Base-by-base conservation (phyloP, 75 land plant genomes). In the Larix kaempferi region DNA sequence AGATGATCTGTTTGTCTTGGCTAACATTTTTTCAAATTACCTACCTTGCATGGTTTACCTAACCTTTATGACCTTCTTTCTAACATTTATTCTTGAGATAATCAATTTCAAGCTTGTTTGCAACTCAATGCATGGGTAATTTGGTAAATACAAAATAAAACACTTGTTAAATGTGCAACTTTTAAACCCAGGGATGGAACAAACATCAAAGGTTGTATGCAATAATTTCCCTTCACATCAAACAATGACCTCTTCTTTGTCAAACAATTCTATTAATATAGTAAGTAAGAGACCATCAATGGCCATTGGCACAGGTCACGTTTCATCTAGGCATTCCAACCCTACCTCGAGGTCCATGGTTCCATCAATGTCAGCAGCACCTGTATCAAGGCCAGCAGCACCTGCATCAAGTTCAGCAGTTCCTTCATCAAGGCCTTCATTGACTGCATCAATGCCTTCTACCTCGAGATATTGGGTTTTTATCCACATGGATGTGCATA, bases 331-430 rank as follows among this genome's bases (percentile, higher is more conserved):
- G 87, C 76, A 80, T 15, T 69, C 73, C 14, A 69, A 54, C 49
- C 73, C 73, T 7, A 69, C 73, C 73, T 69, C 73, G 19, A 69
- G 73, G 73, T 41, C 73, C 0, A n/a, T 44, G n/a, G 55, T 19
- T 80, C 79, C 60, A 63, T 78, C 35, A 80, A n/a, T 71, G 87
- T 71, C 82, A 21, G 82, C 92, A 67, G 23, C 2, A 8, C 3
- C 62, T 21, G 82, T 83, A 26, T 74, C 80, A 59, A 59, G 76
- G 21, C 29, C 86, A 59, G 82, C 90, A 67, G 80, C 88, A 75
- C 82, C 88, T 25, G 76, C 84, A 27, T 88, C 93, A 2, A 90
- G 91, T 44, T 84, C 89, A 49, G 85, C 84, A 22, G 86, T 87
- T 13, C 79, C 88, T 6, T 72, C 85, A 39, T 56, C 84, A 44